A percentile compares a stretch with the other conserved stretches of the same genome.
phyloP scores from a whole-genome alignment of 148 eudicot species.

The Spergularia bocconei region DNA sequence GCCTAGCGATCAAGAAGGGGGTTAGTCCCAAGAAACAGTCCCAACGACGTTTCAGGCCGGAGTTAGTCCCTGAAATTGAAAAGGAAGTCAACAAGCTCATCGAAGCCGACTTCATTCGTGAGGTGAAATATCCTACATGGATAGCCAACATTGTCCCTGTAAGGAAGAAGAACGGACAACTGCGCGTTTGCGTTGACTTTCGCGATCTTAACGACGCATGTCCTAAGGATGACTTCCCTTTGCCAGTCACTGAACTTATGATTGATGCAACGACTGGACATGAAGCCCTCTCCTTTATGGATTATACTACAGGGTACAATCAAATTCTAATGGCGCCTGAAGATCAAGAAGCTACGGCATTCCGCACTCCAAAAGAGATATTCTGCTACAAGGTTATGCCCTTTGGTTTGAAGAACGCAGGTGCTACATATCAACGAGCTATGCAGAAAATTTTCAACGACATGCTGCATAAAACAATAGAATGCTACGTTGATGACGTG shows the following conservation, averaged over 20 bases:
- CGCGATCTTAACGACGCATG: no score
- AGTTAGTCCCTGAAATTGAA: conserved; percentile 15
- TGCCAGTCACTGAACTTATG: no score
- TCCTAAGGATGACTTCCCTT: no score
- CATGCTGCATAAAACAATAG: conserved; percentile 3
- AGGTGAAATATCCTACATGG: no score
- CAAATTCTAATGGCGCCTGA: background rate
- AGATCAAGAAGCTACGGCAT: background rate
- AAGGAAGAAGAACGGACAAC: no score
- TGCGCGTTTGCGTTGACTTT: no score
- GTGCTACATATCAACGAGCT: conserved; percentile 11
- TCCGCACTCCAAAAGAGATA: background rate
- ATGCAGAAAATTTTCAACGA: conserved; percentile 9
- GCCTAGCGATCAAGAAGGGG: background rate
- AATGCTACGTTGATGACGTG: conserved; percentile 15
- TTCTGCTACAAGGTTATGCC: background rate
- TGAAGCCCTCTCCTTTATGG: no score
- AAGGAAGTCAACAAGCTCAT: background rate
- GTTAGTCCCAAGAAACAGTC: conserved; percentile 10
- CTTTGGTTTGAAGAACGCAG: background rate
- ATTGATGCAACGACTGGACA: no score
- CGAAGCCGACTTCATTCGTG: background rate
- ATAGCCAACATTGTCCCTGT: no score
- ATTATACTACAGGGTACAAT: no score
- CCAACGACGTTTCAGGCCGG: conserved; percentile 8